Base-by-base conservation (phyloP, 805 yeast species). In the Saccharomycopsis sp. region DNA sequence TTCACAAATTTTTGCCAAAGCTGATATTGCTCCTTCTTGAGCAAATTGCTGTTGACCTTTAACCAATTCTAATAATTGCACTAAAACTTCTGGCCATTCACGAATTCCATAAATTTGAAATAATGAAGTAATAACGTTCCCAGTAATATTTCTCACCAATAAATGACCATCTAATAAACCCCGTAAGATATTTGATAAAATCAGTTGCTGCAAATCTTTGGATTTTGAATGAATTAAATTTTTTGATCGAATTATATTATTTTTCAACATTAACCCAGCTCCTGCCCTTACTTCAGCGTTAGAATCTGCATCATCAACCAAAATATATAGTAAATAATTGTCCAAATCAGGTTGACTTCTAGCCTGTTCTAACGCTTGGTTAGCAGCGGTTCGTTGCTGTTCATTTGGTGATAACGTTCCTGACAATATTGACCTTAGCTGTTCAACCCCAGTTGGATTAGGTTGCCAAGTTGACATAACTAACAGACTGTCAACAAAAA, bases 1-100 rank as follows among this genome's bases (percentile, higher is more conserved):
- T 60, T 93, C 98, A 67, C 96, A 86, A 41, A 93, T 83, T 60
- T 89, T 87, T 31, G 83, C 71, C 49, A 93, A 67, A 0, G 97
- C 89, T 52, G 83, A 72, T 61, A 86, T 75, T 1, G 95, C 85
- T 34, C 93, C 89, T 54, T 81, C 87, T 57, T 75, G 79, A 3
- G 75, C 65, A 38, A 54, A 56, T 32, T 60, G 55, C 0, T 66
- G 57, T n/a, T 58, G 56, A 23, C 75, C 69, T 9, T 69, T 71
- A 4, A 84, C 73, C 57, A 88, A 63, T 41, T 74, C 75, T 53
- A 89, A 61, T 40, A 90, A 66, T 52, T 75, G 79, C 2, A 83
- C 79, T n/a, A 90, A 63, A 23, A 82, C 68, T 36, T 70, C 73
- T 2, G 93, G 88, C 96, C 96, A 86, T 22, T 69, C 67, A 21